A percentile compares a stretch with the other conserved stretches of the same genome.
Evolutionary conservation across 176 grass and related monocot genomes (phyloP).

Genomic region (Miscanthus lutarioriparius): DNA sequence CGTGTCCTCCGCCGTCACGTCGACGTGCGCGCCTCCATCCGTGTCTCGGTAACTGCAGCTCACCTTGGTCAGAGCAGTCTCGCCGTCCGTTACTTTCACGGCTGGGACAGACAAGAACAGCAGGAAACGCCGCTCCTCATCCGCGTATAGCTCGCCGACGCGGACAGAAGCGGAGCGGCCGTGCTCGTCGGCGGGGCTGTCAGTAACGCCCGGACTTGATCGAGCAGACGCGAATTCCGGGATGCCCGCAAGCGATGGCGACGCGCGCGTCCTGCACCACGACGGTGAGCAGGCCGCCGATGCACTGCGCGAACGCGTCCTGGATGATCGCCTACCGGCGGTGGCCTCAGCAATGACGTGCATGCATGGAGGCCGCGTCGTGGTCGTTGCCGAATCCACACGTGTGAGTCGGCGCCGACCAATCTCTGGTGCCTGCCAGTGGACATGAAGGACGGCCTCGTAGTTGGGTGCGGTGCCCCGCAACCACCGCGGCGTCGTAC

Average conservation of each 20-base stretch:
- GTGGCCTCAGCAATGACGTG: slow-evolving; percentile 49
- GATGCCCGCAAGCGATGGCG: slow-evolving; percentile 21
- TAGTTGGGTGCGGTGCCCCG: too few species aligned
- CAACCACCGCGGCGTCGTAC: too few species aligned
- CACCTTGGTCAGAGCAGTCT: slow-evolving; percentile 44
- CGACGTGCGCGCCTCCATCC: background rate
- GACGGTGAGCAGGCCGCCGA: slow-evolving; percentile 69
- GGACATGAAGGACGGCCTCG: background rate
- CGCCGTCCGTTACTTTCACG: background rate
- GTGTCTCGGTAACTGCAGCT: slow-evolving; percentile 41
- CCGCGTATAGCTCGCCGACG: slow-evolving; percentile 58
- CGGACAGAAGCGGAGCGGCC: slow-evolving; percentile 33
- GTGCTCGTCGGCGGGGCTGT: slow-evolving; percentile 35
- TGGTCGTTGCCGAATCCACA: slow-evolving; percentile 78
- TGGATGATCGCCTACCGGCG: slow-evolving; percentile 43
- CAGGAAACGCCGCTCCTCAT: slow-evolving; percentile 68
- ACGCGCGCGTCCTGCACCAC: slow-evolving; percentile 47
- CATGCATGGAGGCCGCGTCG: slow-evolving; percentile 66
- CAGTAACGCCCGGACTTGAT: slow-evolving; percentile 62
- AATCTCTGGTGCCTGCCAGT: background rate
- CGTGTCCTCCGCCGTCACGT: slow-evolving; percentile 37
- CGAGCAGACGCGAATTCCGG: slow-evolving; percentile 9
- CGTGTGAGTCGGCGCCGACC: slow-evolving; percentile 49
- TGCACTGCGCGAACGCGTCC: slow-evolving; percentile 82
- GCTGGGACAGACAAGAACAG: slow-evolving; percentile 41